Percentiles rank a stretch among this genome's conserved stretches.
These are phyloP conservation scores for Leccinum variicolor DNA, from an alignment of 768 basidiomycete species.

Conservation along the genomic window DNA sequence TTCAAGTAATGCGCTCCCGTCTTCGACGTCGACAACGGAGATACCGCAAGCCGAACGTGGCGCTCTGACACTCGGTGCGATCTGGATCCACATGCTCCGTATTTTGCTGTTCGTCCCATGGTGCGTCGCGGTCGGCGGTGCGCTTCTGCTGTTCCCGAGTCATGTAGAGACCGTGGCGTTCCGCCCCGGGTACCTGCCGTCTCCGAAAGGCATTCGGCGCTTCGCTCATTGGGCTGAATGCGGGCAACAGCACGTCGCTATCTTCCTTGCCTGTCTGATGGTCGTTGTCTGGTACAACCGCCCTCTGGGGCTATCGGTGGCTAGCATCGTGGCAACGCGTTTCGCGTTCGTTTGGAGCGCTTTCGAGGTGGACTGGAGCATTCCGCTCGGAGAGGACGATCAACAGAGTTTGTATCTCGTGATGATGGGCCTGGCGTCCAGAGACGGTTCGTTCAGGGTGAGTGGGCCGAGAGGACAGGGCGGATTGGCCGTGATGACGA, in stretches of 20 bases:
- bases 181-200: constrained; percentile 26
- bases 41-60: not conserved
- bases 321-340: constrained; percentile 17
- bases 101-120: constrained; percentile 32
- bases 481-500: not conserved
- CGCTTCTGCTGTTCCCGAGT: constrained; percentile 29
- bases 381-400: constrained; percentile 33
- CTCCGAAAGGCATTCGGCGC: constrained; percentile 32
- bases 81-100: constrained; percentile 9
- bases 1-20: not conserved
- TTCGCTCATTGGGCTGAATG: constrained; percentile 37
- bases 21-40: not conserved
- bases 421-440: constrained; percentile 16
- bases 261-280: constrained; percentile 28
- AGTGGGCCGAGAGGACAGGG: not conserved
- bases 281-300: constrained; percentile 18
- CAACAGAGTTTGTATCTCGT: constrained; percentile 34
- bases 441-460: not conserved
- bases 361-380: constrained; percentile 19
- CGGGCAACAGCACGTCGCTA: constrained; percentile 32
- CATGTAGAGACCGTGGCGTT: constrained; percentile 29
- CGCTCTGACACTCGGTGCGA: not conserved
- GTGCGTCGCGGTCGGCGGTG: constrained; percentile 34
- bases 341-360: constrained; percentile 27
- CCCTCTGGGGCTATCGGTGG: constrained; percentile 20